A percentile compares a stretch with the other conserved stretches of the same genome.
Conservation (phyloP, 768 basidiomycete genomes). For the Cystobasidium tubakii region DNA sequence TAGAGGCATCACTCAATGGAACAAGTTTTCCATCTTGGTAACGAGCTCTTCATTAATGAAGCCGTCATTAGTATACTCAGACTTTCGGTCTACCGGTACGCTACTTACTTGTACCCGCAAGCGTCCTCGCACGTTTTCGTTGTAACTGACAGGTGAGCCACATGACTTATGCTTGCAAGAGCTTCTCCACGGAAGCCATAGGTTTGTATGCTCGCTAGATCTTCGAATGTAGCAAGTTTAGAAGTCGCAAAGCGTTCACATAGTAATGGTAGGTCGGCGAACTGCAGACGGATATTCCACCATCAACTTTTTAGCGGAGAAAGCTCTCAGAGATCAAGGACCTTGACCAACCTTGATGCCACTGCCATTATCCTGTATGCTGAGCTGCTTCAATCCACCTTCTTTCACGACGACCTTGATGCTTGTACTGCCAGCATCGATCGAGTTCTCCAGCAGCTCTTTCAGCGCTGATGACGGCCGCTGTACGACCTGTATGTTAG, state of each 20-base stretch:
- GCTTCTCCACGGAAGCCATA: slow-evolving; percentile 98
- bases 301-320: not conserved
- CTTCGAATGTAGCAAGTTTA: slow-evolving; percentile 78
- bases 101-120: slow-evolving; percentile 86
- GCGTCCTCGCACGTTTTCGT: slow-evolving; percentile 77
- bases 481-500: slow-evolving; percentile 66
- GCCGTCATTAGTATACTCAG: not conserved
- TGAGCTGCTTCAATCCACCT: slow-evolving; percentile 86
- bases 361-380: slow-evolving; percentile 94
- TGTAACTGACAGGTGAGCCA: slow-evolving; percentile 77
- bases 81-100: not conserved
- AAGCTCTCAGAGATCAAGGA: too few relatives aligned
- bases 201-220: slow-evolving; percentile 73
- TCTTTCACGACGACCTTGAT: slow-evolving; percentile 88
- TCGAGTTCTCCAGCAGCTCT: slow-evolving; percentile 85
- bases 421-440: slow-evolving; percentile 85
- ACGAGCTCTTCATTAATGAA: slow-evolving; percentile 57
- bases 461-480: slow-evolving; percentile 91
- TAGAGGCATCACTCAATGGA: slow-evolving; percentile 64
- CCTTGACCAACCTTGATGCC: slow-evolving; percentile 66
- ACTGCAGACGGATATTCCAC: slow-evolving; percentile 53
- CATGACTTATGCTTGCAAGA: slow-evolving; percentile 88
- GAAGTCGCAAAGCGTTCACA: slow-evolving; percentile 95
- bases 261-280: slow-evolving; percentile 77
- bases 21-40: slow-evolving; percentile 73